Conservation (phyloP, 2,329 filamentous ascomycete species). For the Penicillium vulpinum region DNA sequence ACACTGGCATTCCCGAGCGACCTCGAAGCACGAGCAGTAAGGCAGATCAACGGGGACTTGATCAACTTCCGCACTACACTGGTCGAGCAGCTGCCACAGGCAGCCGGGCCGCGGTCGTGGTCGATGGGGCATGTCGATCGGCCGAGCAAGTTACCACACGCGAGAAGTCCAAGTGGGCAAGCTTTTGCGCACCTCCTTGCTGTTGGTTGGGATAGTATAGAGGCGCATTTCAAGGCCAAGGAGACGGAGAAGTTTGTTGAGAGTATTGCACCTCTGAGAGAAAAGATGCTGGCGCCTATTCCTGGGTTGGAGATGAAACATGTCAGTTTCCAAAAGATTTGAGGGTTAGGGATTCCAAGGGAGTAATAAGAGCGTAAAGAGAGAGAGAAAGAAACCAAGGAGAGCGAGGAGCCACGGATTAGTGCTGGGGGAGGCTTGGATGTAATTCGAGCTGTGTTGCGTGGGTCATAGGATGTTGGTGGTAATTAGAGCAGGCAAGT, state of each 20-base stretch:
- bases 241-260: conserved; percentile 48
- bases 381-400: neutral
- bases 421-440: neutral
- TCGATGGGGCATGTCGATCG: conserved; percentile 40
- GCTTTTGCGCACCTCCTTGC: conserved; percentile 47
- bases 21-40: conserved; percentile 29
- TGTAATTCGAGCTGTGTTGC: conserved; percentile 2
- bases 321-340: conserved; percentile 42
- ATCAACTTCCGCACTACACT: conserved; percentile 41
- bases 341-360: conserved; percentile 4
- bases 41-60: conserved; percentile 34
- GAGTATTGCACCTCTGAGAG: conserved; percentile 44
- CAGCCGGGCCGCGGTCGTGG: conserved; percentile 31
- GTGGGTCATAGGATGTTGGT: conserved; percentile 1
- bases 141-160: conserved; percentile 33
- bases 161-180: conserved; percentile 42
- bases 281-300: conserved; percentile 38
- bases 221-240: conserved; percentile 50
- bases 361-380: neutral
- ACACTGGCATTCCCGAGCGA: conserved; percentile 46
- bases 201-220: conserved; percentile 55
- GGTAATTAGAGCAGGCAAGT: conserved; percentile 4
- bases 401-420: neutral
- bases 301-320: conserved; percentile 49
- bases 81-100: conserved; percentile 33